Conservation (phyloP, 108 stramenopile species). For the Phaeodactylum tricornutum region DNA sequence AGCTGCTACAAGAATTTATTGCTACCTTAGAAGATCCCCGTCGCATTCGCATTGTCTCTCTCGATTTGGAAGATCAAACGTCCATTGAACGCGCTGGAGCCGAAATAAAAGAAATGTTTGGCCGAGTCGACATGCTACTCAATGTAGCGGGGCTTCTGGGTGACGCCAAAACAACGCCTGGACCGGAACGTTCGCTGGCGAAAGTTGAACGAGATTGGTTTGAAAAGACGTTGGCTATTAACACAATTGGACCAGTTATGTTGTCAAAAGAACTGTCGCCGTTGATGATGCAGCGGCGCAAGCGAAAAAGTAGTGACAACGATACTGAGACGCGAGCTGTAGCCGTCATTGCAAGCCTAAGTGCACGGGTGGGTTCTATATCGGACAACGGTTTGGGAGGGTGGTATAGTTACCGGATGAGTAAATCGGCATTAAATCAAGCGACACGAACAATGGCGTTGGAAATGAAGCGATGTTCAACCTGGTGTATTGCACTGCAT, state of each 20-base stretch:
- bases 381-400: constrained; percentile 85
- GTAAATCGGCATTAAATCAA: constrained; percentile 86
- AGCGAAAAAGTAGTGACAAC: constrained; percentile 9
- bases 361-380: constrained; percentile 88
- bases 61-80: constrained; percentile 63
- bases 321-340: constrained; percentile 16
- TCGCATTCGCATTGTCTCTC: constrained; percentile 26
- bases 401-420: constrained; percentile 88
- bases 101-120: constrained; percentile 24
- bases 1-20: constrained; percentile 14
- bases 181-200: constrained; percentile 64
- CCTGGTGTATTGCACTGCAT: constrained; percentile 70
- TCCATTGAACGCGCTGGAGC: constrained; percentile 36
- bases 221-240: constrained; percentile 56
- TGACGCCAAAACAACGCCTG: constrained; percentile 46
- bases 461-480: constrained; percentile 63
- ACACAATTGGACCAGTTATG: constrained; percentile 73
- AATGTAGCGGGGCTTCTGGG: constrained; percentile 81
- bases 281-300: constrained; percentile 35
- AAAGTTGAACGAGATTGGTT: constrained; percentile 77
- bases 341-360: constrained; percentile 68
- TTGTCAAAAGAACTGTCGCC: constrained; percentile 55
- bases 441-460: constrained; percentile 66
- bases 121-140: constrained; percentile 55
- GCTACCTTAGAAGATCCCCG: constrained; percentile 1